Conservation (phyloP, 345 rosid genomes). For the Cochlearia excelsa region DNA sequence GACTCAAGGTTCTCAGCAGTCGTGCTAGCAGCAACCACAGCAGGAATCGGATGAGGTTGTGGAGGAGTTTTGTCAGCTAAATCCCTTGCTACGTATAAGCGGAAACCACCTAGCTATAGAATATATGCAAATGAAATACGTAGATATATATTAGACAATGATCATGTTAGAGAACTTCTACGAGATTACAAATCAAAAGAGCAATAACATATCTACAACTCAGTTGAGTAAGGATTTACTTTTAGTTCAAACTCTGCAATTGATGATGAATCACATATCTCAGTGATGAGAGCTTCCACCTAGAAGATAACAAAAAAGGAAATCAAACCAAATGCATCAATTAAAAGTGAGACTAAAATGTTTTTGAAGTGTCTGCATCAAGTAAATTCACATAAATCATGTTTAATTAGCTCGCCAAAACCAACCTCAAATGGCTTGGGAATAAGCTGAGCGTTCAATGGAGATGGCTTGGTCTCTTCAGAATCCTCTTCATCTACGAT, state of each 20-base stretch:
- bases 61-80: slow-evolving; percentile 39
- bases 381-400: slow-evolving; percentile 11
- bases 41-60: slow-evolving; percentile 41
- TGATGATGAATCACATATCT: slow-evolving; percentile 67
- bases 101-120: slow-evolving; percentile 71
- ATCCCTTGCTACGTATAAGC: slow-evolving; percentile 61
- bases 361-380: background rate
- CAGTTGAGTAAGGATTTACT: background rate
- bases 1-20: slow-evolving; percentile 22
- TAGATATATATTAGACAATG: slow-evolving; percentile 19
- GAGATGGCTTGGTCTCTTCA: slow-evolving; percentile 41
- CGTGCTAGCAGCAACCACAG: slow-evolving; percentile 35
- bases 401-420: slow-evolving; percentile 4
- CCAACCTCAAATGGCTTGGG: slow-evolving; percentile 72
- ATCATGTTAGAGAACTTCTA: background rate
- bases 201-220: slow-evolving; percentile 15
- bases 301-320: slow-evolving; percentile 28
- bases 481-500: slow-evolving; percentile 24
- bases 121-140: slow-evolving; percentile 20
- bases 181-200: slow-evolving; percentile 12
- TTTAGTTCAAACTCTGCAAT: slow-evolving; percentile 81
- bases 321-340: slow-evolving; percentile 4
- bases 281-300: slow-evolving; percentile 75
- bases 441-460: slow-evolving; percentile 46
- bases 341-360: background rate